Conservation (phyloP, 2,329 filamentous ascomycete species). For the Cytospora chrysosperma region DNA sequence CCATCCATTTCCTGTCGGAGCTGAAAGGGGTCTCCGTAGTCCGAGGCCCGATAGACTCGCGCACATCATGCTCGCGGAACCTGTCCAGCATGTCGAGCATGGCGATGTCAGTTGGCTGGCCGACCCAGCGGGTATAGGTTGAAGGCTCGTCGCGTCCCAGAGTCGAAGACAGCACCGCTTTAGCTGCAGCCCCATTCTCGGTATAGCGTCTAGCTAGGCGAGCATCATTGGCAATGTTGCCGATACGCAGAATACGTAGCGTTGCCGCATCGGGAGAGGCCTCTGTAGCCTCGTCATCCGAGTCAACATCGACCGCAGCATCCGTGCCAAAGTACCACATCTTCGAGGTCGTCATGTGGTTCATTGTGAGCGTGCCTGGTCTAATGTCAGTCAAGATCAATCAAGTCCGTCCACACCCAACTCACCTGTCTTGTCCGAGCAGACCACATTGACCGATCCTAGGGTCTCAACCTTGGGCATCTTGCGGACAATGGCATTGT, state of each 20-base stretch:
- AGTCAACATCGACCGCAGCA: slow-evolving; percentile 51
- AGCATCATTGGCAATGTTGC: slow-evolving; percentile 95
- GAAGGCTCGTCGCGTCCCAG: slow-evolving; percentile 61
- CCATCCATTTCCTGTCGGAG: slow-evolving; percentile 99
- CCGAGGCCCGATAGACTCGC: slow-evolving; percentile 79
- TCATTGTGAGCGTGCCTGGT: slow-evolving; percentile 83
- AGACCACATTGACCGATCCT: slow-evolving; percentile 99
- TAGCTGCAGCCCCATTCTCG: slow-evolving; percentile 69
- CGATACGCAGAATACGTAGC: slow-evolving; percentile 80
- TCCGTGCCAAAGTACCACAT: slow-evolving; percentile 87
- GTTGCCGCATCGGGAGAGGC: slow-evolving; percentile 69
- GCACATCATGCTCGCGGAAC: slow-evolving; percentile 87
- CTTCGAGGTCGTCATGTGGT: slow-evolving; percentile 97
- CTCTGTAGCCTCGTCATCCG: slow-evolving; percentile 54
- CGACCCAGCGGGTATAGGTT: slow-evolving; percentile 85
- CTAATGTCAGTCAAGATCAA: slow-evolving; percentile 25
- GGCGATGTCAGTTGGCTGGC: slow-evolving; percentile 96
- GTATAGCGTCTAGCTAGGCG: slow-evolving; percentile 71
- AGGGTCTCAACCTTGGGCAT: slow-evolving; percentile 97
- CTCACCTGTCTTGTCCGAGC: slow-evolving; percentile 91
- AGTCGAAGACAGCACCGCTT: slow-evolving; percentile 83
- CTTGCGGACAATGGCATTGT: slow-evolving; percentile 91
- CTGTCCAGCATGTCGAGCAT: slow-evolving; percentile 89
- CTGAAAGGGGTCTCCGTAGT: slow-evolving; percentile 90
- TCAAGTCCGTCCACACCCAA: background rate